phyloP scores from a whole-genome alignment of 495 filamentous ascomycete species.

The Penicillium subrubescens region DNA sequence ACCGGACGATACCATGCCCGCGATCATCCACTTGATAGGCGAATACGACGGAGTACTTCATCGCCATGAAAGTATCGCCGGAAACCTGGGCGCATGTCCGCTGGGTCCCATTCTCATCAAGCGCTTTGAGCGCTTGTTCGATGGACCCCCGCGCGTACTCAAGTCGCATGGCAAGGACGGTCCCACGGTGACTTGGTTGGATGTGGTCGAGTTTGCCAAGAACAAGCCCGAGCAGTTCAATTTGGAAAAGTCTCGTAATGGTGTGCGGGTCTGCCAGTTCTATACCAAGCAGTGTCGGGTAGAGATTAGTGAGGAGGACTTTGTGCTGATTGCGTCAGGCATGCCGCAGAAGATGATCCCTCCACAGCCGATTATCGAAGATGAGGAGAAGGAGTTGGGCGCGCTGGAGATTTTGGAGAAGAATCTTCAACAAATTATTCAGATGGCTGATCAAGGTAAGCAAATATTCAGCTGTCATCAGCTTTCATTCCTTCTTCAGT shows the following conservation, averaged over 20 bases:
- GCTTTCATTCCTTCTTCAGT: neutral
- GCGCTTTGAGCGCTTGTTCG: constrained; percentile 83
- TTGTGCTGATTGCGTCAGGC: constrained; percentile 75
- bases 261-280: constrained; percentile 74
- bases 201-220: constrained; percentile 82
- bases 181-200: constrained; percentile 72
- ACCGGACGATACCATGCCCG: constrained; percentile 59
- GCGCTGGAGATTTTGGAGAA: constrained; percentile 82
- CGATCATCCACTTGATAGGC: constrained; percentile 66
- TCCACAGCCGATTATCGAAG: constrained; percentile 78
- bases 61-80: constrained; percentile 81
- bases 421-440: constrained; percentile 71
- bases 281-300: constrained; percentile 77
- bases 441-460: constrained; percentile 79
- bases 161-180: constrained; percentile 66
- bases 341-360: constrained; percentile 83
- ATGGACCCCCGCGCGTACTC: constrained; percentile 72
- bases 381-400: constrained; percentile 81
- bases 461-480: neutral
- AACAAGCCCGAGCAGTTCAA: constrained; percentile 79
- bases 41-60: constrained; percentile 84
- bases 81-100: constrained; percentile 81
- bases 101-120: constrained; percentile 80
- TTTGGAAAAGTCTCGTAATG: constrained; percentile 67
- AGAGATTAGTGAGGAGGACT: constrained; percentile 88